Percentiles rank a stretch among this genome's conserved stretches.
Conservation (phyloP, 176 grass and related monocot species). For the Cocos nucifera region DNA sequence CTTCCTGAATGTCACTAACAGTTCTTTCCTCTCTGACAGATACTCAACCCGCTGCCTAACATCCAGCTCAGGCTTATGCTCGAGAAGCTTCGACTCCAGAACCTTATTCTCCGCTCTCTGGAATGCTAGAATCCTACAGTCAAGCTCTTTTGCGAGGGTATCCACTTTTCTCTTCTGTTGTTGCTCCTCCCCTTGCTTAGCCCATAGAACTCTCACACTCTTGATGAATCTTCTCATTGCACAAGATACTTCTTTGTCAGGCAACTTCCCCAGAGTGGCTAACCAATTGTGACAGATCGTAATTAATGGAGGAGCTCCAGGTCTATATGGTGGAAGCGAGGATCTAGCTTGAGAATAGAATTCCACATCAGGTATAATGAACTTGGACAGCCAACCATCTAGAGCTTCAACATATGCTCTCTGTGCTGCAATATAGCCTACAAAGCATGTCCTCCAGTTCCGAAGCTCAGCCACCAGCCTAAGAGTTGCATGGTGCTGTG, state of each 20-base stretch:
- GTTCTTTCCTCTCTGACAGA: constrained; percentile 61
- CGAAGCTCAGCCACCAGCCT: constrained; percentile 75
- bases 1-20: constrained; percentile 42
- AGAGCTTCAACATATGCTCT: constrained; percentile 74
- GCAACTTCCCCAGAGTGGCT: constrained; percentile 37
- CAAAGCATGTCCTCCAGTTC: constrained; percentile 85
- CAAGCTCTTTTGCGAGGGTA: constrained; percentile 61
- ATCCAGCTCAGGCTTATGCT: constrained; percentile 53
- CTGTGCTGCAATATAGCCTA: constrained; percentile 52
- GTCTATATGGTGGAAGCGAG: constrained; percentile 24
- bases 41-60: constrained; percentile 60
- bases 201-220: constrained; percentile 70
- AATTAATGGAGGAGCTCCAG: constrained; percentile 41
- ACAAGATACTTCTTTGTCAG: constrained; percentile 36
- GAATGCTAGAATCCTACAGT: constrained; percentile 52
- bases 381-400: constrained; percentile 84
- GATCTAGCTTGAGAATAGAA: constrained; percentile 54
- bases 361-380: constrained; percentile 55
- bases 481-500: constrained; percentile 71
- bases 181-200: constrained; percentile 87
- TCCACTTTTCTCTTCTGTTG: constrained; percentile 91
- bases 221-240: constrained; percentile 72
- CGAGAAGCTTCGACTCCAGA: constrained; percentile 70
- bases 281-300: constrained; percentile 67
- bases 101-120: constrained; percentile 82